These are phyloP conservation scores for Friedmanniomyces endolithicus DNA, from an alignment of 495 filamentous ascomycete species.

Conservation along the genomic window DNA sequence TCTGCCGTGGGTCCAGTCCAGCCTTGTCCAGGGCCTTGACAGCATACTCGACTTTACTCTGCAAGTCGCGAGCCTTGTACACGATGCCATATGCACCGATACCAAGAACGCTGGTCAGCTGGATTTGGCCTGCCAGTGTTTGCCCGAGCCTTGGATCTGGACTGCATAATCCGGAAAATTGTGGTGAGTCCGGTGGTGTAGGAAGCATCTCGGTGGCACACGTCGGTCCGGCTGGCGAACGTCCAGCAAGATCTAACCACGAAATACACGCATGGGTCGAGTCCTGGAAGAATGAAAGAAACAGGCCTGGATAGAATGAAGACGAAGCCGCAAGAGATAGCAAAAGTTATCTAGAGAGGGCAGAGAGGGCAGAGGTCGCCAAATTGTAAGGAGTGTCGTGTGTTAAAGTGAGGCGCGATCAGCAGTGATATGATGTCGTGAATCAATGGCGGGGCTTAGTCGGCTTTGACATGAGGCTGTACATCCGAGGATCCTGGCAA, in stretches of 20 bases:
- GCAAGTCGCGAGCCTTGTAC: conserved; percentile 81
- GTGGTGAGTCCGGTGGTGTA: conserved; percentile 49
- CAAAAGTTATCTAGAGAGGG: background rate
- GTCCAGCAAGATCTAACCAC: background rate
- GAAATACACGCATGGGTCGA: conserved; percentile 1
- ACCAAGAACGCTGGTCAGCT: conserved; percentile 74
- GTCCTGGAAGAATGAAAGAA: background rate
- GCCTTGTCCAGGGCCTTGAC: conserved; percentile 94
- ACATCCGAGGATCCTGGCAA: background rate
- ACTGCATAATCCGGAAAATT: conserved; percentile 39
- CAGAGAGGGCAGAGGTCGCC: background rate
- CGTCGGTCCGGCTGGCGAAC: background rate
- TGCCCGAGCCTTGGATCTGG: conserved; percentile 83
- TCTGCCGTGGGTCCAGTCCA: conserved; percentile 75
- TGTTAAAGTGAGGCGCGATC: conserved; percentile 5
- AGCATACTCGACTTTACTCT: conserved; percentile 71
- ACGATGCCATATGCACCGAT: conserved; percentile 95
- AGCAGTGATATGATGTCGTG: conserved; percentile 1
- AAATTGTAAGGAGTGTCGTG: conserved; percentile 5
- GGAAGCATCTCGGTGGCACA: conserved; percentile 37
- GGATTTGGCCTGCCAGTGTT: conserved; percentile 67
- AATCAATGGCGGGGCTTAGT: conserved; percentile 5
- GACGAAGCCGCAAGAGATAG: background rate
- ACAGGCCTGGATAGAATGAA: background rate
- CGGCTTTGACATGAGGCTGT: background rate